Base-by-base conservation (phyloP, 805 yeast species). In the Torulaspora maleeae region DNA sequence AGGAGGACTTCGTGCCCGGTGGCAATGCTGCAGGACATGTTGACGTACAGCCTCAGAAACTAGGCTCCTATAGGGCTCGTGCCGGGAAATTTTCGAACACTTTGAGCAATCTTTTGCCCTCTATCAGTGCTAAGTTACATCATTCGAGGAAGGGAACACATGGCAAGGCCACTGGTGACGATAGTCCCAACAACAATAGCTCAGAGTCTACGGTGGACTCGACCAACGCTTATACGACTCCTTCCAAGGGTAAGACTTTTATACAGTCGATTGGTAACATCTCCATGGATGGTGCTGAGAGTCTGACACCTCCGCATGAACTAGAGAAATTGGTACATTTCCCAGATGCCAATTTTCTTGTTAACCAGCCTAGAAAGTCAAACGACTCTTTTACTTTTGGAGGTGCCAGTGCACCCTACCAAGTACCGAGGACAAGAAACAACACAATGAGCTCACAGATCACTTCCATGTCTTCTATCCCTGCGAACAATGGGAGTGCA, bases 391-490 rank as follows among this genome's bases (percentile, higher is more conserved):
- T 49, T 30, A 52, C 58, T 3, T 51, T 54, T 27, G 50, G 47
- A 10, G 29, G 51, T 3, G 27, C 47, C 7, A 30, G 50, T 29
- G 36, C 52, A 12, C 55, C 59, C 9, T 54, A 54, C 30, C 55
- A 51, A 17, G 50, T 56, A 13, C 56, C 63, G 6, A 60, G 70
- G 44, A 58, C 68, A 17, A 58, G 70, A 44, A 58, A 64, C 30
- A 61, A 64, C 40, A 66, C 70, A 3, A 56, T 61, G 29, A 57
- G 63, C 1, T 66, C 70, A 4, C 69, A 66, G 49, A 57, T 64
- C 15, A 64, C 69, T n/a, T 55, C 64, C 0, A 50, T 61, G 22
- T 64, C 69, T 12, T 59, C 60, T 9, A 47, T 56, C 6, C 50
- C 49, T 19, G 58, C 47, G 25, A 51, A 47, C 15, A 48, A 51